phyloP scores from a whole-genome alignment of 164 flowering plant genomes.

The Tinospora cordifolia region DNA sequence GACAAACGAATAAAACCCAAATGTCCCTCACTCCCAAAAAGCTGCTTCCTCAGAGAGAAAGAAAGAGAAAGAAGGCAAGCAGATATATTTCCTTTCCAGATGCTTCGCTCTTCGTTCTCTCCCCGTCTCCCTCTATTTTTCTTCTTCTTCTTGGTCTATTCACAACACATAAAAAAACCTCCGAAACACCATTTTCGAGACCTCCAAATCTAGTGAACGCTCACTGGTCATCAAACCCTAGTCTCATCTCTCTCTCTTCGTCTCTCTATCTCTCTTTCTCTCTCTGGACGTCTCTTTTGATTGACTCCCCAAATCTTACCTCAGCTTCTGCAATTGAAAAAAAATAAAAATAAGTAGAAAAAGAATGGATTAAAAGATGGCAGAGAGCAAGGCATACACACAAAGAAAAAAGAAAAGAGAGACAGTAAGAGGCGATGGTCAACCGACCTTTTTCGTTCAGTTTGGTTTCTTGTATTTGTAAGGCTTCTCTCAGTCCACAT shows the following conservation, averaged over 20 bases:
- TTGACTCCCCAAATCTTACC: background rate
- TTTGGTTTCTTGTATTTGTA: slow-evolving; percentile 20
- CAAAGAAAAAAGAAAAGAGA: slow-evolving; percentile 4
- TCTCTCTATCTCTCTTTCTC: too few relatives aligned
- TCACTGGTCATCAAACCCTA: background rate
- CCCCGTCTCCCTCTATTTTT: slow-evolving; percentile 32
- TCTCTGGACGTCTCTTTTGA: too few relatives aligned
- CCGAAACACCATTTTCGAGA: slow-evolving; percentile 12
- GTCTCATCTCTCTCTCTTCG: too few relatives aligned
- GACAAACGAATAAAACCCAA: slow-evolving; percentile 3
- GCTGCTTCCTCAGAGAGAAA: slow-evolving; percentile 30
- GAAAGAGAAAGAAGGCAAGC: slow-evolving; percentile 60
- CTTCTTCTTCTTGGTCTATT: background rate
- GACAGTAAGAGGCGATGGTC: slow-evolving; percentile 9
- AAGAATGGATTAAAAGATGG: slow-evolving; percentile 15
- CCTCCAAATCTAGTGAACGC: background rate
- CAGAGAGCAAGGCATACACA: slow-evolving; percentile 13
- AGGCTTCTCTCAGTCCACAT: slow-evolving; percentile 18
- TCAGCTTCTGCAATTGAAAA: slow-evolving; percentile 5
- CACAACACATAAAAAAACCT: background rate
- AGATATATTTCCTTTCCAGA: background rate
- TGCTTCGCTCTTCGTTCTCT: slow-evolving; percentile 56
- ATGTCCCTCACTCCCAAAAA: slow-evolving; percentile 4
- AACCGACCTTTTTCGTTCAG: slow-evolving; percentile 45
- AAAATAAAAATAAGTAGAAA: slow-evolving; percentile 12